Conservation (phyloP, 768 basidiomycete species). For the Tremella fuciformis region DNA sequence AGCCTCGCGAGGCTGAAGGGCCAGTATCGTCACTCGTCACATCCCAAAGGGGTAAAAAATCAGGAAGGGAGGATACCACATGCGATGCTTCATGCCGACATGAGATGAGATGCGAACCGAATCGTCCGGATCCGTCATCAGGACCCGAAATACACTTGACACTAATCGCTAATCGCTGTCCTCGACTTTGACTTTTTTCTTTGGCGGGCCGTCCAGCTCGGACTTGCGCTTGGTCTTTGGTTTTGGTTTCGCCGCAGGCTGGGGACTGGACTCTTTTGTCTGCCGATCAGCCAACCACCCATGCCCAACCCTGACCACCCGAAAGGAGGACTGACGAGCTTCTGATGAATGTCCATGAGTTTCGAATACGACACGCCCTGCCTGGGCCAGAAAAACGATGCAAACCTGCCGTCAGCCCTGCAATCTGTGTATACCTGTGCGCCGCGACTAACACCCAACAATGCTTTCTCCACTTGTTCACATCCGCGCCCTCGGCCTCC, state of each 20-base stretch:
- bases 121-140: no score
- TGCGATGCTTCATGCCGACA: no score
- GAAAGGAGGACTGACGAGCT: conserved; percentile 62
- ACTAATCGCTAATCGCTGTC: neutral
- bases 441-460: conserved; percentile 96
- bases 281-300: neutral
- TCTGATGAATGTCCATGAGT: conserved; percentile 89
- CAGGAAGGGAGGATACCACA: no score
- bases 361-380: conserved; percentile 85
- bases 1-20: no score
- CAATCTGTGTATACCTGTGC: no score
- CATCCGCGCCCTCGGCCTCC: conserved; percentile 73
- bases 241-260: conserved; percentile 23
- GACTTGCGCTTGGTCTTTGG: conserved; percentile 29
- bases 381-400: conserved; percentile 95
- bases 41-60: no score
- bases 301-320: neutral
- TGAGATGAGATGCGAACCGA: no score
- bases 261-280: conserved; percentile 30
- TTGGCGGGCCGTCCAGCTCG: conserved; percentile 15
- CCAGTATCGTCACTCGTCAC: no score
- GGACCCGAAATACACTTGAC: no score
- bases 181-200: conserved; percentile 25
- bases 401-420: conserved; percentile 64
- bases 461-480: conserved; percentile 83